Base-by-base conservation (phyloP, 306 rosid species). In the Trifolium fragiferum region DNA sequence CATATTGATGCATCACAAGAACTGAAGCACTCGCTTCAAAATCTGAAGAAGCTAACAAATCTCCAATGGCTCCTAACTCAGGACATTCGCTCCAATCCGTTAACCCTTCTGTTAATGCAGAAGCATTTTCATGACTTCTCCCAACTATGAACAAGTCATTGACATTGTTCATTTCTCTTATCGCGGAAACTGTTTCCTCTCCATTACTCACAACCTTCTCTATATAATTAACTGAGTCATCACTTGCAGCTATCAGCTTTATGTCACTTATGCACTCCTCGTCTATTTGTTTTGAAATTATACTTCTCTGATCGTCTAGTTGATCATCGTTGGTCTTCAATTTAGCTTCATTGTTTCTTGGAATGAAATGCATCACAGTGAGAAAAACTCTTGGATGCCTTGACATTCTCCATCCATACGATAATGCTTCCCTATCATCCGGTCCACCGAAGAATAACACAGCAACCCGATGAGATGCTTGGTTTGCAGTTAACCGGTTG, bases 1-100 rank as follows among this genome's bases (percentile, higher is more conserved):
- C 75, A 82, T 84, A 85, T 37, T 93, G 97, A 16, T 90, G 90
- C 81, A 90, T 80, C 12, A 93, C 93, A 70, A 93, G 70, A 19
- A 93, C 97, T 0, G 98, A 90, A 13, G 90, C 90, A 0, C 88
- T 76, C 10, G 93, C 83, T 55, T 93, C 97, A 57, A 90, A 89
- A 72, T 93, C 98, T 9, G 96, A 79, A 0, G 98, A 93, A 16
- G 98, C 97, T 18, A 93, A 20, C 83, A 93, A 66, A 66, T 93
- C 98, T 4, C 98, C 98, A 9, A 93, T 93, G 6, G 90, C 87
- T 7, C 98, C 97, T 0, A 93, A 89, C 57, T 93, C 98, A 0
- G 96, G 97, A 30, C 92, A 93, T 54, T 90, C 98, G 44, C 97
- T 93, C 97, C 97, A 90, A 76, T 87, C 97, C 0, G 89, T 88